Percentiles rank a stretch among this genome's conserved stretches.
Conservation (phyloP, 1,284 basidiomycete genomes). For the Ganoderma sinense region DNA sequence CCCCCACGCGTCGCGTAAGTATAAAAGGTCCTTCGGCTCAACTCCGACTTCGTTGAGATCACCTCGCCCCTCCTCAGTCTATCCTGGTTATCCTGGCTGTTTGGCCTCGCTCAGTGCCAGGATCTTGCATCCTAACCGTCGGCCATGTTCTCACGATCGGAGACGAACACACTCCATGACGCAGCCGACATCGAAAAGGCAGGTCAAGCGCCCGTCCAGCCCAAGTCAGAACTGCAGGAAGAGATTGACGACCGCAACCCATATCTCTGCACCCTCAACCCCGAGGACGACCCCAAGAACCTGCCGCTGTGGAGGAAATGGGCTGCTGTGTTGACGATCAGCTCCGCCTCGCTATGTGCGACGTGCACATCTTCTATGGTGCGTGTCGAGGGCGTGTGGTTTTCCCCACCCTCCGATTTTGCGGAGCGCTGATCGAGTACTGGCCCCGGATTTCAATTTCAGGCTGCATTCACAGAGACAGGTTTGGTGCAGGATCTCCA, state of each 20-base stretch:
- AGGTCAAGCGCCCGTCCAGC: not conserved
- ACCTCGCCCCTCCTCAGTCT: not conserved
- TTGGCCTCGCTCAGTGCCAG: not conserved
- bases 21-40: not conserved
- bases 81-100: not conserved
- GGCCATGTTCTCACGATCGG: conserved; percentile 13
- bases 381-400: conserved; percentile 48
- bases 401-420: not conserved
- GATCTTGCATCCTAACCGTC: too few relatives aligned
- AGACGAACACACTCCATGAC: conserved; percentile 26
- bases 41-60: not conserved
- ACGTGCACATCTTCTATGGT: conserved; percentile 79
- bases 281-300: conserved; percentile 60
- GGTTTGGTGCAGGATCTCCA: conserved; percentile 67
- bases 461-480: conserved; percentile 74
- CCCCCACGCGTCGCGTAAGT: not conserved
- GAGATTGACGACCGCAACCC: conserved; percentile 5
- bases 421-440: not conserved
- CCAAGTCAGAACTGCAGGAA: not conserved
- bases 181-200: conserved; percentile 23
- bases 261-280: conserved; percentile 48
- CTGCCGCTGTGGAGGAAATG: conserved; percentile 59
- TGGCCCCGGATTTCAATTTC: not conserved
- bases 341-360: conserved; percentile 63
- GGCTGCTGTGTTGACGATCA: conserved; percentile 63